Conservation (phyloP, 2,329 filamentous ascomycete genomes). For the Ceratocystis albifundus region DNA sequence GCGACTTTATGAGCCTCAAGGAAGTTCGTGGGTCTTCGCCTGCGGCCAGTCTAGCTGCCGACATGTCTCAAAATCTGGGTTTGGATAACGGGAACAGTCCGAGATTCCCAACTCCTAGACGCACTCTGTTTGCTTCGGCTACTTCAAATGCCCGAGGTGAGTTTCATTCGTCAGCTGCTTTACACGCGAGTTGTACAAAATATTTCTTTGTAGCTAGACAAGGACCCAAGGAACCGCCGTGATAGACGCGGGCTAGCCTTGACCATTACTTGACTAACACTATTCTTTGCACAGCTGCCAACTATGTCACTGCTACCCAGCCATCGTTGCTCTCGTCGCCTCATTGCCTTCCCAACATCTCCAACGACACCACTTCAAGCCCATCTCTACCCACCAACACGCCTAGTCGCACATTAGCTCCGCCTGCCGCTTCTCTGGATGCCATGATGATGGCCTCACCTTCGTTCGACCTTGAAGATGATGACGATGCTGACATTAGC, state of each 20-base stretch:
- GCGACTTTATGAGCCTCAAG: constrained; percentile 75
- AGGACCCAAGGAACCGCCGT: no score
- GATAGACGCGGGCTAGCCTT: not conserved
- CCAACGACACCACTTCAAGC: constrained; percentile 60
- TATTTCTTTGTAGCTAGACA: no score
- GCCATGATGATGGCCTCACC: constrained; percentile 23
- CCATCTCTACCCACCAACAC: constrained; percentile 30
- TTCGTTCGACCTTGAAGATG: constrained; percentile 11
- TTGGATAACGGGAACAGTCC: constrained; percentile 64
- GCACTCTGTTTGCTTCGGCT: constrained; percentile 33
- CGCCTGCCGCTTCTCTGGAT: constrained; percentile 15
- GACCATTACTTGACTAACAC: not conserved
- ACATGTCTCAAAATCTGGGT: constrained; percentile 93
- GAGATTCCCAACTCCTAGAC: constrained; percentile 34
- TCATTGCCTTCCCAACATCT: constrained; percentile 36
- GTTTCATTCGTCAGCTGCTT: not conserved
- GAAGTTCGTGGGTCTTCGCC: constrained; percentile 76
- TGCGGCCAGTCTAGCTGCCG: constrained; percentile 78
- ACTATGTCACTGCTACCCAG: constrained; percentile 10
- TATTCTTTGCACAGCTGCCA: not conserved
- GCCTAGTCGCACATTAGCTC: constrained; percentile 14
- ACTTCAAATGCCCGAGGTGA: constrained; percentile 23
- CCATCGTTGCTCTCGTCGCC: constrained; percentile 27
- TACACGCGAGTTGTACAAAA: not conserved
- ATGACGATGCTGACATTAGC: constrained; percentile 13